phyloP scores from a whole-genome alignment of 805 yeast genomes.

The Schwanniomyces pseudopolymorphus region DNA sequence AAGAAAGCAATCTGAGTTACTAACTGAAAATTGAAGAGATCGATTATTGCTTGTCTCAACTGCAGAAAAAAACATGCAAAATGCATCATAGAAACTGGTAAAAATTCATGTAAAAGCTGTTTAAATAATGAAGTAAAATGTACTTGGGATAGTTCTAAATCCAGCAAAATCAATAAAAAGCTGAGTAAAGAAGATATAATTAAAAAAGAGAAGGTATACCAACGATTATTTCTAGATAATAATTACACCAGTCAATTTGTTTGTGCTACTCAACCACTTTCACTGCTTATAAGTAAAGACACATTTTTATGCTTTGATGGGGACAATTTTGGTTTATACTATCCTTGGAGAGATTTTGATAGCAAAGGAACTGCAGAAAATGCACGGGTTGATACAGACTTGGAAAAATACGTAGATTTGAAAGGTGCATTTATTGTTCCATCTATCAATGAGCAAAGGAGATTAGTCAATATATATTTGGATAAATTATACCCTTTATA shows the following conservation, averaged over 20 bases:
- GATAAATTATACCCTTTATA: constrained; percentile 24
- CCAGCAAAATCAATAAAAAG: neutral
- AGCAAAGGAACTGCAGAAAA: constrained; percentile 8
- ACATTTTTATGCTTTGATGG: constrained; percentile 28
- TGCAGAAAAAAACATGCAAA: constrained; percentile 19
- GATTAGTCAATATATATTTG: constrained; percentile 16
- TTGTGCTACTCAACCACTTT: constrained; percentile 28
- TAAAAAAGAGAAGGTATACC: constrained; percentile 21
- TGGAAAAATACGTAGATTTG: constrained; percentile 16
- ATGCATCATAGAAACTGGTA: constrained; percentile 3
- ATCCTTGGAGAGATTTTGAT: constrained; percentile 28
- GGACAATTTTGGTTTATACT: constrained; percentile 23
- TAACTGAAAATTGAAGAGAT: constrained; percentile 4
- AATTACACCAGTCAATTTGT: constrained; percentile 22
- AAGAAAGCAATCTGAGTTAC: neutral
- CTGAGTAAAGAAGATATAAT: constrained; percentile 5
- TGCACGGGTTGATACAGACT: constrained; percentile 17
- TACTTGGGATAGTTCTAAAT: constrained; percentile 3
- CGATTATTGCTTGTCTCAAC: constrained; percentile 20
- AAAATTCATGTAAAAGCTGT: constrained; percentile 15
- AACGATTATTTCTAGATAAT: constrained; percentile 15
- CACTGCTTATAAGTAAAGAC: constrained; percentile 27
- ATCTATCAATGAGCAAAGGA: constrained; percentile 15
- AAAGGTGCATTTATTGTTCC: constrained; percentile 24
- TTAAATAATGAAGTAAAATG: constrained; percentile 2